A percentile compares a stretch with the other conserved stretches of the same genome.
phyloP scores from a whole-genome alignment of 257 asterid genomes.

The Jaltomata sinuosa region DNA sequence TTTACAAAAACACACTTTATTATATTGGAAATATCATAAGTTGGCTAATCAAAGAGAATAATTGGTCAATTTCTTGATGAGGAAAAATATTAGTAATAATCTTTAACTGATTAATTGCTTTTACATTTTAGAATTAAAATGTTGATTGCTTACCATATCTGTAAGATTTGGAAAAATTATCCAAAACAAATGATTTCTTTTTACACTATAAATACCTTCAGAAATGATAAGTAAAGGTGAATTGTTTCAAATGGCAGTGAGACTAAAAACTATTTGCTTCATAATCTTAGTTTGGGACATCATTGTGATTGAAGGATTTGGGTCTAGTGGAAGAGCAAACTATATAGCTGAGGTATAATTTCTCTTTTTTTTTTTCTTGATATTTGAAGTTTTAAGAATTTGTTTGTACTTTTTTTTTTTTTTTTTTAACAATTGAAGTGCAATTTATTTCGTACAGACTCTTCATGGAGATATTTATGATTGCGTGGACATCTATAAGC shows the following conservation, averaged over 20 bases:
- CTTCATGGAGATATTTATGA: neutral
- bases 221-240: neutral
- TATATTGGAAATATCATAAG: neutral
- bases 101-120: neutral
- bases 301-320: neutral
- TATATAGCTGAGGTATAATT: neutral
- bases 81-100: neutral
- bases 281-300: neutral
- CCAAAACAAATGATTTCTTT: neutral
- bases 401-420: no score
- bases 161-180: no score
- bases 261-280: neutral
- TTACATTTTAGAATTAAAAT: neutral
- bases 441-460: neutral
- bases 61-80: neutral
- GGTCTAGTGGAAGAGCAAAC: neutral
- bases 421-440: no score
- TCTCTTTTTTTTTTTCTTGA: neutral
- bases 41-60: neutral
- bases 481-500: neutral
- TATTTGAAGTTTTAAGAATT: neutral
- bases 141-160: neutral
- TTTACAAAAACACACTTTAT: neutral
- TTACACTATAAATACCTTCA: neutral
- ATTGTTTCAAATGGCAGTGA: neutral